Conservation (phyloP, 2,329 filamentous ascomycete genomes). For the Fusarium guadeloupense region DNA sequence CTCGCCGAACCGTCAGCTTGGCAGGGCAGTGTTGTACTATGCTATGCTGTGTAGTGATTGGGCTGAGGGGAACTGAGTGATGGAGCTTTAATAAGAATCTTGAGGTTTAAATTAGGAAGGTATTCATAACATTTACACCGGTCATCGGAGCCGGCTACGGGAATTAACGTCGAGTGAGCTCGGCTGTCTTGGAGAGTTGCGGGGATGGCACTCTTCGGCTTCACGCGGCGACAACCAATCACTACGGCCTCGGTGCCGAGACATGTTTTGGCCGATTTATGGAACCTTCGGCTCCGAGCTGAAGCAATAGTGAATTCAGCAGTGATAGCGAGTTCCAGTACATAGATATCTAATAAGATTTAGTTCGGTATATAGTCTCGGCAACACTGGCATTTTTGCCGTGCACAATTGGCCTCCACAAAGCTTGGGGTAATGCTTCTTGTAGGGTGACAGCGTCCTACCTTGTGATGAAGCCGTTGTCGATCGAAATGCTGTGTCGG, state of each 20-base stretch:
- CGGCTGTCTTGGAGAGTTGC: conserved; percentile 19
- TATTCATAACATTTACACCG: conserved; percentile 13
- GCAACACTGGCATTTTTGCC: conserved; percentile 14
- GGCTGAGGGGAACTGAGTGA: background rate
- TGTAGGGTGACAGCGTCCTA: background rate
- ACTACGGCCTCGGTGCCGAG: conserved; percentile 29
- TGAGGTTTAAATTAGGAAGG: background rate
- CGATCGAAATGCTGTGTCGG: background rate
- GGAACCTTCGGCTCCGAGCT: conserved; percentile 22
- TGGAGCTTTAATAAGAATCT: background rate
- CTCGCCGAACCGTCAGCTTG: background rate
- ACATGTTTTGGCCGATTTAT: conserved; percentile 16
- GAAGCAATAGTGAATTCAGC: background rate
- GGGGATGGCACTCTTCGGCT: conserved; percentile 27
- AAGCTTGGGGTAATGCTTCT: background rate
- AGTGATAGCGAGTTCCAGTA: background rate
- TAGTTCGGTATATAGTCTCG: conserved; percentile 1
- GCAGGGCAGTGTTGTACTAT: background rate
- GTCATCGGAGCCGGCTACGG: conserved; percentile 25
- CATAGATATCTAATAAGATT: background rate
- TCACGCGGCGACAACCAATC: conserved; percentile 9
- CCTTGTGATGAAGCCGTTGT: background rate
- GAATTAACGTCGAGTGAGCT: conserved; percentile 1
- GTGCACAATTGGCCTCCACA: background rate
- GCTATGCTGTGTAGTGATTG: background rate